These are phyloP conservation scores for Phialemoniopsis sp. DNA, from an alignment of 2,329 filamentous ascomycete species.

Conservation along the genomic window DNA sequence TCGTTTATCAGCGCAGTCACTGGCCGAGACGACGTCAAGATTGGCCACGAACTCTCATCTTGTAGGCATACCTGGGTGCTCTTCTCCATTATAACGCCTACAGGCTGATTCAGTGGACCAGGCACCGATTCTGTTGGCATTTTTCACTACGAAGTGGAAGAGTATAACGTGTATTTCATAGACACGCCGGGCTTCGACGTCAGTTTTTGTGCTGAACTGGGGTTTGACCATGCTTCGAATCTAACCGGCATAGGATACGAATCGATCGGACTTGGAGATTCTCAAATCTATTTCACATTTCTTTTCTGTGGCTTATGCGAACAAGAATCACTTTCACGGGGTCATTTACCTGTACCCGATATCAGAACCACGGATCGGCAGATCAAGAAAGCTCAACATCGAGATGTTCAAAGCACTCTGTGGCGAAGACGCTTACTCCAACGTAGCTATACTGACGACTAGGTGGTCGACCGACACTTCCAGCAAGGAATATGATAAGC, in stretches of 20 bases:
- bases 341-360: constrained; percentile 43
- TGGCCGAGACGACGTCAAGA: constrained; percentile 1
- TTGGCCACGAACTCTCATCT: not conserved
- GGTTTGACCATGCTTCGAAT: no score
- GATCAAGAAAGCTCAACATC: constrained; percentile 32
- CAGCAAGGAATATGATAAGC: no score
- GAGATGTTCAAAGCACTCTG: constrained; percentile 38
- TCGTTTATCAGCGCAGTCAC: constrained; percentile 6
- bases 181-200: constrained; percentile 44
- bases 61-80: no score
- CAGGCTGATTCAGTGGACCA: no score
- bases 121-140: no score
- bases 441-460: constrained; percentile 35
- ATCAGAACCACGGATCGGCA: constrained; percentile 31
- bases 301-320: constrained; percentile 23
- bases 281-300: constrained; percentile 34
- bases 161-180: constrained; percentile 22
- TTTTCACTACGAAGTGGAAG: no score
- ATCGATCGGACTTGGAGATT: constrained; percentile 36
- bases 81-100: no score
- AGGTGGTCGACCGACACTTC: constrained; percentile 32
- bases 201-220: no score
- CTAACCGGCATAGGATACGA: constrained; percentile 1
- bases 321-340: constrained; percentile 28
- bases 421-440: constrained; percentile 30